Evolutionary conservation across 495 filamentous ascomycete species (phyloP), one percentile per base, ranked within the genome.

Genomic region (Trichocladium antarcticum): DNA sequence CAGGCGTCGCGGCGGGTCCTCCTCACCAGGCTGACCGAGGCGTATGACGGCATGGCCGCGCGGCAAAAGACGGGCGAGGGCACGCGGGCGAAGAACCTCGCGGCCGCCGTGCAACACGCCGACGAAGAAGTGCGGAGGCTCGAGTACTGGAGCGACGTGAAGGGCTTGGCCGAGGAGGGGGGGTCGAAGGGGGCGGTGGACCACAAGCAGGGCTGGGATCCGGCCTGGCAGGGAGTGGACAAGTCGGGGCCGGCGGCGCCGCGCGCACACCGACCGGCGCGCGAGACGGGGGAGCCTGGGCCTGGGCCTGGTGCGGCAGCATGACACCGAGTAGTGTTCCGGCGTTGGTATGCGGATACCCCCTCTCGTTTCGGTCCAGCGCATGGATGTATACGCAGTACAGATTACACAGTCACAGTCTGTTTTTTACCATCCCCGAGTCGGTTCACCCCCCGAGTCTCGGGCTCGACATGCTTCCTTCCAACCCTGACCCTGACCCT

Each of bases 1-100:
- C 90, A 97, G 65, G 77, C 82, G 16, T 94, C 89, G 0, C 78
- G 89, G 28, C 78, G 85, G 56, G 80, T 85, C 43, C 74, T 97
- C 3, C 68, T 95, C 9, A 67, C 76, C 1, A 70, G 75, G 40
- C 67, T 99, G n/a, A 74, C 80, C 37, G 59, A 75, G 32, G 65
- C 74, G 16, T 75, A 84, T 47, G 75, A 87, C 47, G 66, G 77
- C 21, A 65, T 70, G 4, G 62, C 63, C 19, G 53, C 37, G 24
- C 16, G 42, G 29, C 42, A 45, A 14, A 37, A 46, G 24, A 45
- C 44, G 29, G 42, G n/a, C n/a, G 40, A 19, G 50, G 47, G 14
- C 51, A 43, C 9, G 42, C 50, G 0, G 56, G 66, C 72, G 11
- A 69, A 78, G 31, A 74, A 79, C 49, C 68, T 87, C 5, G 64